Evolutionary conservation across 225 moss, liverwort and hornwort genomes (phyloP).

Genomic region (Rhytidiadelphus loreus): DNA sequence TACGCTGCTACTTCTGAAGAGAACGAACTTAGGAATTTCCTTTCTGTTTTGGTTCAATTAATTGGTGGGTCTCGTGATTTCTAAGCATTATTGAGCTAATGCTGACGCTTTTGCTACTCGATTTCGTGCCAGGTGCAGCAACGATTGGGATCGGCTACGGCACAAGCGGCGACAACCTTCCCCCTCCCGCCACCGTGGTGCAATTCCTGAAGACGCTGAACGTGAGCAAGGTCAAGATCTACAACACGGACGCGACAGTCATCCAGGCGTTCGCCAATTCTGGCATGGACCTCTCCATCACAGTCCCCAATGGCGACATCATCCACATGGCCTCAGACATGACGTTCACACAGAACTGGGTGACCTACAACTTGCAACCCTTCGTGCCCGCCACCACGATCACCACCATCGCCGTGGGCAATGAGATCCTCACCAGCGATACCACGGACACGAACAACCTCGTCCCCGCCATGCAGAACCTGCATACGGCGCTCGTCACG

Average conservation of each 20-base stretch:
- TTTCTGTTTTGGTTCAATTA: not conserved
- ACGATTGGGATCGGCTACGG: conserved; percentile 46
- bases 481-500: conserved; percentile 45
- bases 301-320: conserved; percentile 31
- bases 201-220: conserved; percentile 30
- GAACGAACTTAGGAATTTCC: not conserved
- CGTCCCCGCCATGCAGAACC: conserved; percentile 69
- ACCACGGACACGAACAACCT: conserved; percentile 37
- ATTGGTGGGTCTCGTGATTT: not conserved
- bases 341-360: conserved; percentile 65
- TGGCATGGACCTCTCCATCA: conserved; percentile 43
- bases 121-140: conserved; percentile 5
- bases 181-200: conserved; percentile 22
- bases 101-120: not conserved
- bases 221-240: conserved; percentile 41
- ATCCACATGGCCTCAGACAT: conserved; percentile 17
- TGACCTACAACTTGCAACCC: conserved; percentile 49
- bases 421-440: conserved; percentile 57
- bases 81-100: not conserved
- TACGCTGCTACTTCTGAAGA: not conserved
- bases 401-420: conserved; percentile 63
- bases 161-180: conserved; percentile 41
- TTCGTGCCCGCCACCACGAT: conserved; percentile 43
- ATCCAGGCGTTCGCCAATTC: conserved; percentile 38
- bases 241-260: conserved; percentile 28